Evolutionary conservation across 2,329 filamentous ascomycete species (phyloP).

Genomic region (Aureobasidium sp.): DNA sequence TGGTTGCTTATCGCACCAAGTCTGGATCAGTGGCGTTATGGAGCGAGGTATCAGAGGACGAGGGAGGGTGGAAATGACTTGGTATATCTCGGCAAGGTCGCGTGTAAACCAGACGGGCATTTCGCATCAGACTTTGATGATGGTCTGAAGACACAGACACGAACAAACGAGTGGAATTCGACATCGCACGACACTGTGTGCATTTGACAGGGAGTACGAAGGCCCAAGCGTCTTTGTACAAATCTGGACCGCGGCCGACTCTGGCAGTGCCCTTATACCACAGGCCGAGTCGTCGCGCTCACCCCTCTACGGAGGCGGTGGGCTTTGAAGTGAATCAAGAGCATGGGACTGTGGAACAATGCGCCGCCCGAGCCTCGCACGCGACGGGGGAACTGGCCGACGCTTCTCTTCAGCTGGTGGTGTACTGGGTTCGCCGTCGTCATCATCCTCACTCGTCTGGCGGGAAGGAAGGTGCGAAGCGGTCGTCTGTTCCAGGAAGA

Average conservation of each 20-base stretch:
- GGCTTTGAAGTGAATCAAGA: not conserved
- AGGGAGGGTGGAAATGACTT: not conserved
- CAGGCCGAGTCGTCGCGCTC: constrained; percentile 5
- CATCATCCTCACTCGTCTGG: constrained; percentile 76
- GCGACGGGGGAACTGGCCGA: constrained; percentile 66
- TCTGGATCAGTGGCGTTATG: constrained; percentile 10
- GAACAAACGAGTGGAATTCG: no score
- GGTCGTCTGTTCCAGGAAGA: constrained; percentile 84
- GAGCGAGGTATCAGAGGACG: not conserved
- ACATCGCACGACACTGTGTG: no score
- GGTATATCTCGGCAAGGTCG: not conserved
- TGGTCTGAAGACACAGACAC: no score
- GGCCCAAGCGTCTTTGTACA: no score
- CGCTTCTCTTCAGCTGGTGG: constrained; percentile 94
- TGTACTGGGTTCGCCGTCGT: constrained; percentile 58
- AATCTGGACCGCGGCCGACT: no score
- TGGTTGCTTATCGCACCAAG: constrained; percentile 3
- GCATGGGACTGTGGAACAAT: constrained; percentile 36
- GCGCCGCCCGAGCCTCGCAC: constrained; percentile 47
- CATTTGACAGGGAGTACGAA: no score
- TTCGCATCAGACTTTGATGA: not conserved
- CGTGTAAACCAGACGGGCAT: no score
- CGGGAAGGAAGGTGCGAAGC: constrained; percentile 77
- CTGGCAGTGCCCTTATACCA: no score
- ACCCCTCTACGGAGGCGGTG: constrained; percentile 16